Conservation (phyloP, 805 yeast species). For the Cyberlindnera petersonii region DNA sequence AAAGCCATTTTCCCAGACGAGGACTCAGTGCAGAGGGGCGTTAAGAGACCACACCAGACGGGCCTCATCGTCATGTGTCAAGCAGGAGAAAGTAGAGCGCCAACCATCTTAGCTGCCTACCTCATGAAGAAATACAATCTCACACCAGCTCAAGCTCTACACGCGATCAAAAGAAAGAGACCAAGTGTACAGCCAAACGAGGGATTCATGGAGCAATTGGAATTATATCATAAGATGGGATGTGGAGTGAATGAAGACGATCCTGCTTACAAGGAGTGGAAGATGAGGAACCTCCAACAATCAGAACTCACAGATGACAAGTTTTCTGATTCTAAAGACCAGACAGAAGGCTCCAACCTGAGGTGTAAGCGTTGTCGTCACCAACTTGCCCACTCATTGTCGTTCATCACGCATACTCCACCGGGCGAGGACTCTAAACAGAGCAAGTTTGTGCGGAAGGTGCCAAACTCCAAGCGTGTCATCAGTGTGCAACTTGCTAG, state of each 20-base stretch:
- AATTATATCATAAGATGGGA: slow-evolving; percentile 50
- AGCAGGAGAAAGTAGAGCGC: slow-evolving; percentile 91
- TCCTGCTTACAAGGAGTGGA: slow-evolving; percentile 42
- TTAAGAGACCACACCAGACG: slow-evolving; percentile 35
- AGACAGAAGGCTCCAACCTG: slow-evolving; percentile 34
- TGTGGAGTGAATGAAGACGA: slow-evolving; percentile 31
- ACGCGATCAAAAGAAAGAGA: slow-evolving; percentile 69
- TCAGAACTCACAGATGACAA: too few relatives aligned
- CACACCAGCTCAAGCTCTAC: slow-evolving; percentile 56
- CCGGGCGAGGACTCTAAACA: slow-evolving; percentile 66
- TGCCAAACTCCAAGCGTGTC: slow-evolving; percentile 57
- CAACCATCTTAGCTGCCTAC: slow-evolving; percentile 81
- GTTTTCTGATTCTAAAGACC: slow-evolving; percentile 29
- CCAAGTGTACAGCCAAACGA: slow-evolving; percentile 64
- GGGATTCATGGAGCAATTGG: slow-evolving; percentile 69
- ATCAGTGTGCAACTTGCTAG: slow-evolving; percentile 56
- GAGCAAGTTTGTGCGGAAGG: slow-evolving; percentile 60
- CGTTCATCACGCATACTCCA: slow-evolving; percentile 61
- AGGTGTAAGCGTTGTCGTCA: slow-evolving; percentile 84
- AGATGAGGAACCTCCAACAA: too few relatives aligned
- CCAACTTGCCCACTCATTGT: slow-evolving; percentile 56
- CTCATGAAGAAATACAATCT: slow-evolving; percentile 75
- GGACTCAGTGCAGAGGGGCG: slow-evolving; percentile 26
- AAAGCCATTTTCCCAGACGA: slow-evolving; percentile 50
- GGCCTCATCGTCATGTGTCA: slow-evolving; percentile 70